phyloP scores from a whole-genome alignment of 768 basidiomycete genomes.

The Amanita rubescens region DNA sequence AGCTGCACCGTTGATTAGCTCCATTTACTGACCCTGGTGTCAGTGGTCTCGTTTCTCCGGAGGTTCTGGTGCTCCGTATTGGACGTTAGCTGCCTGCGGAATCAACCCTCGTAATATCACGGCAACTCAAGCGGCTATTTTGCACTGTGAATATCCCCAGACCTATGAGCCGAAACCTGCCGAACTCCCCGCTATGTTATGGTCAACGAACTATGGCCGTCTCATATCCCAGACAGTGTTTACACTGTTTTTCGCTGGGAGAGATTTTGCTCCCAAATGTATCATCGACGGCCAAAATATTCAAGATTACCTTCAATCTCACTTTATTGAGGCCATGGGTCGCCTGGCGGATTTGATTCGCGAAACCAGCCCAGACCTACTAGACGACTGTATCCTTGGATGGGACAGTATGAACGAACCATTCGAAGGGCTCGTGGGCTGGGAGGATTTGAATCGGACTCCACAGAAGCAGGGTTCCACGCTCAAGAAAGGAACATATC shows the following conservation, averaged over 20 bases:
- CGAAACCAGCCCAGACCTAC: constrained; percentile 57
- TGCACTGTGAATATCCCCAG: constrained; percentile 85
- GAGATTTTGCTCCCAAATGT: constrained; percentile 85
- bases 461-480: constrained; percentile 63
- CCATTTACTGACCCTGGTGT: not conserved
- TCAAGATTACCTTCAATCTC: constrained; percentile 78
- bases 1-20: not conserved
- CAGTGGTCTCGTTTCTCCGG: constrained; percentile 96
- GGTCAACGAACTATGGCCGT: constrained; percentile 93
- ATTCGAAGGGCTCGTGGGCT: constrained; percentile 68
- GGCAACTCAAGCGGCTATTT: constrained; percentile 73
- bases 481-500: constrained; percentile 81
- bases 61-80: constrained; percentile 91
- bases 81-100: constrained; percentile 88
- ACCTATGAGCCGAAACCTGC: constrained; percentile 58
- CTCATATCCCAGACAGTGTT: constrained; percentile 85
- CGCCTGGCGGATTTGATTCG: constrained; percentile 68
- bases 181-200: constrained; percentile 86
- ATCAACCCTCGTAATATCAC: constrained; percentile 83
- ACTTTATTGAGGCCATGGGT: constrained; percentile 71
- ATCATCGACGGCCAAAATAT: constrained; percentile 88
- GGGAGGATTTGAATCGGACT: constrained; percentile 57
- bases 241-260: constrained; percentile 91
- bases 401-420: constrained; percentile 99
- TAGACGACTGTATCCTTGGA: constrained; percentile 87